Evolutionary conservation across 164 flowering plant genomes (phyloP), one percentile per base, ranked within the genome.

Genomic region (Akebia trifoliata): DNA sequence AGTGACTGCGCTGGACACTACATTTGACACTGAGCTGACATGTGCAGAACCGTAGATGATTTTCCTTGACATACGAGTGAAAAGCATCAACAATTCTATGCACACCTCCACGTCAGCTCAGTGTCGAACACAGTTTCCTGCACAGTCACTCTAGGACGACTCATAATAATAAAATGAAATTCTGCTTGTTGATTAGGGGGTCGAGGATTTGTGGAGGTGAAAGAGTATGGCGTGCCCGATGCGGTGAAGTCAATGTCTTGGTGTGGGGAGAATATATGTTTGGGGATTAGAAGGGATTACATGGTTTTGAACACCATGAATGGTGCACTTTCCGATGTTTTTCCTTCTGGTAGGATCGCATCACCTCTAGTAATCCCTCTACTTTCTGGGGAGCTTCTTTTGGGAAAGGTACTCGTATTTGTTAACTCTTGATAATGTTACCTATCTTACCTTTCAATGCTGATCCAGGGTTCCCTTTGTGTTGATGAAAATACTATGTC

Each of bases 251-350:
- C 97, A 21, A 86, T 94, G 87, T 58, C 93, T 37, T 94, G 99
- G 99, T 90, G 97, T 66, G 96, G 99, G 34, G 99, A 90, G 61
- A 94, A 94, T 69, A 86, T 94, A 61, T 94, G 99, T 62, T 59
- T 94, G 63, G 96, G 91, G 6, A 75, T 94, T 52, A 78, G 79
- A 65, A 86, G 78, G 69, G 97, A 88, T 46, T 88, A 90, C 56
- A 63, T 74, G 75, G 86, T 94, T 59, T 38, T 90, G 59, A 94
- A 86, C 67, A 66, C 88, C 4, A 70, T 81, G 0, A 94, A 68
- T 73, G 97, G 97, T 60, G 76, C 78, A 35, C 62, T 90, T 47
- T 68, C 87, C 45, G 96, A 88, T 69, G 85, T 94, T 4, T 90
- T 90, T 70, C 82, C 99, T 56, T 86, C 95, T 5, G 97, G 99